Evolutionary conservation across 768 basidiomycete species (phyloP).

Genomic region (Coprinellus micaceus): DNA sequence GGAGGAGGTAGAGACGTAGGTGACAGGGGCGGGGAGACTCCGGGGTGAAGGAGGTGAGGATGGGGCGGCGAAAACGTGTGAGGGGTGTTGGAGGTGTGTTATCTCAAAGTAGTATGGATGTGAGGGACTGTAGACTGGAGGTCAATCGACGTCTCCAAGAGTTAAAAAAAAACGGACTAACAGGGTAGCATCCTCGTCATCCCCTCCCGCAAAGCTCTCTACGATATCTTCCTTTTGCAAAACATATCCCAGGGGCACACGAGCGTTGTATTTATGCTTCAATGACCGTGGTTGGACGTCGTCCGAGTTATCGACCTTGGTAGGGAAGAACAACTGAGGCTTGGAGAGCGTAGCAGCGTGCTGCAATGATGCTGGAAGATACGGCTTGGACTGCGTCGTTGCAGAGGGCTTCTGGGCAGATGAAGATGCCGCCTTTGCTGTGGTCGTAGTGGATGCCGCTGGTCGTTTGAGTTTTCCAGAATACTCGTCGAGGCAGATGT

Average conservation of each 20-base stretch:
- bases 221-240: conserved; percentile 8
- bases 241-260: conserved; percentile 73
- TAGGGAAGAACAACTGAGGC: conserved; percentile 75
- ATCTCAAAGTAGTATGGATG: conserved; percentile 92
- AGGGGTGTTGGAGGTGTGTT: conserved; percentile 64
- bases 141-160: background rate
- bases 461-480: conserved; percentile 67
- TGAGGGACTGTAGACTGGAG: conserved; percentile 24
- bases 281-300: conserved; percentile 40
- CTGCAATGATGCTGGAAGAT: conserved; percentile 58
- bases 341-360: conserved; percentile 76
- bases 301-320: conserved; percentile 50
- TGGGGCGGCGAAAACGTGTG: conserved; percentile 49
- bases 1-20: conserved; percentile 61
- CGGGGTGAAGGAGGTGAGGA: conserved; percentile 47
- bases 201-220: conserved; percentile 27
- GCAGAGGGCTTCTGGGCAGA: conserved; percentile 27
- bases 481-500: conserved; percentile 77
- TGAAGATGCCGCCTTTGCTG: conserved; percentile 18
- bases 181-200: conserved; percentile 20
- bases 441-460: conserved; percentile 36
- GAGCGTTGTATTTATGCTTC: conserved; percentile 75
- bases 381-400: conserved; percentile 33
- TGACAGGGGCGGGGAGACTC: conserved; percentile 63
- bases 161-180: conserved; percentile 18